phyloP scores from a whole-genome alignment of 2,329 filamentous ascomycete species.

The Xylariaceae sp. region DNA sequence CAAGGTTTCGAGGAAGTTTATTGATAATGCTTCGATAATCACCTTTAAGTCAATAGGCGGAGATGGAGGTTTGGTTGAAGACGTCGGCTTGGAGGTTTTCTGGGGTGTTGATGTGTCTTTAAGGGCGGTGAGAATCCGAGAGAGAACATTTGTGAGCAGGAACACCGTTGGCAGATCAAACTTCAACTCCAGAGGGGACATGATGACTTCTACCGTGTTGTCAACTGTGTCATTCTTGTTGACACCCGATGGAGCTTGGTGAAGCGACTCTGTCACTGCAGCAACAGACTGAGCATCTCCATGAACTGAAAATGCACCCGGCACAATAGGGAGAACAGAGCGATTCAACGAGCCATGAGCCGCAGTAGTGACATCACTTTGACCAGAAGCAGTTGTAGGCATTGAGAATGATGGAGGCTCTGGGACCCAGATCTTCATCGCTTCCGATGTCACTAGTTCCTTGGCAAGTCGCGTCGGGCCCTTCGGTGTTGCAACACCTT shows the following conservation, averaged over 20 bases:
- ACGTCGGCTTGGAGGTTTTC: slow-evolving; percentile 12
- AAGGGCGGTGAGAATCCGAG: slow-evolving; percentile 45
- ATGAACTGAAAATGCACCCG: slow-evolving; percentile 58
- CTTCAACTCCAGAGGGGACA: slow-evolving; percentile 51
- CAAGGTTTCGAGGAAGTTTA: slow-evolving; percentile 54
- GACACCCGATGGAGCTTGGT: slow-evolving; percentile 9
- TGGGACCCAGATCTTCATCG: slow-evolving; percentile 53
- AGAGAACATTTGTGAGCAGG: slow-evolving; percentile 48
- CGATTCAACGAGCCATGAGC: slow-evolving; percentile 14
- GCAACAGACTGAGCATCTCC: slow-evolving; percentile 24
- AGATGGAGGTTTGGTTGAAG: slow-evolving; percentile 15
- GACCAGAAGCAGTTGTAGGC: slow-evolving; percentile 36
- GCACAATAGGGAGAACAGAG: slow-evolving; percentile 49
- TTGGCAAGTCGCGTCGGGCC: slow-evolving; percentile 53
- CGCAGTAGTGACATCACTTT: neutral
- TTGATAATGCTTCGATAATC: slow-evolving; percentile 44
- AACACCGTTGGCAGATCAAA: slow-evolving; percentile 56
- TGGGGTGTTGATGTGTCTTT: slow-evolving; percentile 31
- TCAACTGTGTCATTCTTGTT: slow-evolving; percentile 21
- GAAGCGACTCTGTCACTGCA: slow-evolving; percentile 15
- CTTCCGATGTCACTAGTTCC: slow-evolving; percentile 48
- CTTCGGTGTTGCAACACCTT: slow-evolving; percentile 47
- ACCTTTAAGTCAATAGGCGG: slow-evolving; percentile 41
- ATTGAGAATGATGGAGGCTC: slow-evolving; percentile 48
- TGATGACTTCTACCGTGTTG: slow-evolving; percentile 43